Evolutionary conservation across 371 early-diverging fungal species (phyloP).

Genomic region (Mortierella sp.): DNA sequence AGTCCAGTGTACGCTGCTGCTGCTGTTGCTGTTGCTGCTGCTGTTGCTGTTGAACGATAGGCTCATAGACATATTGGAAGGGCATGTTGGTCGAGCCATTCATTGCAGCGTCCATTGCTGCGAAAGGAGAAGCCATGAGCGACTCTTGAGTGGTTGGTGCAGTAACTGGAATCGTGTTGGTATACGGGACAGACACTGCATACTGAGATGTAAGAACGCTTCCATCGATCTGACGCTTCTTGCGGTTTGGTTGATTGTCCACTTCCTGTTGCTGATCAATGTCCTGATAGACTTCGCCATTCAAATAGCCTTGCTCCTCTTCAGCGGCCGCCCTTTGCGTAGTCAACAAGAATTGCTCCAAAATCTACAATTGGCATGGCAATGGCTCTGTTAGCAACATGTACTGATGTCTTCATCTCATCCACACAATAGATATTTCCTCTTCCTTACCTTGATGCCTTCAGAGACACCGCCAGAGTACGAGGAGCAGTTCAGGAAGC

Average conservation of each 20-base stretch:
- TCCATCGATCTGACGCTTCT: slow-evolving; percentile 36
- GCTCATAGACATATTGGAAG: too few species aligned
- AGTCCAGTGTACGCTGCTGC: slow-evolving; percentile 13
- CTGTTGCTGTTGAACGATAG: slow-evolving; percentile 15
- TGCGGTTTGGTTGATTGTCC: slow-evolving; percentile 19
- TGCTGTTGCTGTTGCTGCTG: slow-evolving; percentile 20
- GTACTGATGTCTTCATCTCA: neutral
- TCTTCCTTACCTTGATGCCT: slow-evolving; percentile 41
- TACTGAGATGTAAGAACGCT: neutral
- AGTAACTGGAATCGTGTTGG: slow-evolving; percentile 1
- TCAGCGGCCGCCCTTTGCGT: slow-evolving; percentile 44
- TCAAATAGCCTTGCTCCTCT: slow-evolving; percentile 9
- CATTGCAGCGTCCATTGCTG: slow-evolving; percentile 6
- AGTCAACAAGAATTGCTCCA: slow-evolving; percentile 44
- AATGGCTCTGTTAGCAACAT: neutral
- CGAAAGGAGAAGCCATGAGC: slow-evolving; percentile 11
- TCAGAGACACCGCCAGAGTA: slow-evolving; percentile 49
- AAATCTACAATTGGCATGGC: slow-evolving; percentile 19
- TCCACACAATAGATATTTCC: neutral
- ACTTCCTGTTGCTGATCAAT: slow-evolving; percentile 2
- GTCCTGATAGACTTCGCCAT: neutral
- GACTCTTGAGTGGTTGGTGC: neutral
- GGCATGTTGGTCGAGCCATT: too few species aligned
- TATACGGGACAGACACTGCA: neutral
- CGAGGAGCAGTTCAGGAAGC: slow-evolving; percentile 21